Evolutionary conservation across 768 basidiomycete genomes (phyloP), one percentile per base, ranked within the genome.

Genomic region (Pilatotrama ljubarskyi): DNA sequence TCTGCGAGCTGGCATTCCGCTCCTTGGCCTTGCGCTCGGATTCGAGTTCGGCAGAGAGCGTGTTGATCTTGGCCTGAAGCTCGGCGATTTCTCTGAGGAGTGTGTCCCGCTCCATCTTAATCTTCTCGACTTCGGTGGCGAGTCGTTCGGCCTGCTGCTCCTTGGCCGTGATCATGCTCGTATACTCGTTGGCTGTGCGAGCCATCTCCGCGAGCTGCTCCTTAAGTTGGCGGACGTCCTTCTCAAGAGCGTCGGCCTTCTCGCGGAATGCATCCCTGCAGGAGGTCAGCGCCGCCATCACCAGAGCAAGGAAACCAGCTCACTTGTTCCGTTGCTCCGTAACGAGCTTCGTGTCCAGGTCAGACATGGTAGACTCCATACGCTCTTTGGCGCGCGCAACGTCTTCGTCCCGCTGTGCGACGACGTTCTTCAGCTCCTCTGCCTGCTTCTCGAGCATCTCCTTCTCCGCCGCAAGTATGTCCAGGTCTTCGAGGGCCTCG

Each of bases 331-430:
- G 82, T 55, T 75, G 69, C 68, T 95, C 93, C 0, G 76, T 68
- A n/a, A 77, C 76, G 26, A 95, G 74, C 69, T 91, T 91, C 6
- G 77, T 78, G 68, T 92, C 88, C 50, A 95, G 72, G 22, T 95
- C 91, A 29, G 80, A 79, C 14, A 86, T 73, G 15, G 81, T 74
- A 15, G 74, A 55, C 48, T 94, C 91, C 69, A 85, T 83, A 47
- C 91, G 82, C 63, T 95, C 91, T 72, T 87, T 93, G 0, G 86
- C 75, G 47, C 91, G 80, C 13, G 75, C 67, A 54, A 93, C 73
- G 63, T 95, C 92, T 67, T 95, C 90, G 61, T 93, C 90, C n/a
- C 88, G 86, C 63, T 91, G 84, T 25, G 79, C 66, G 3, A 89
- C 81, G 49, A 89, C 75, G 58, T 82, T 84, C 70, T 85, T 82